phyloP scores from a whole-genome alignment of 805 yeast species.

The Yarrowia bubula region DNA sequence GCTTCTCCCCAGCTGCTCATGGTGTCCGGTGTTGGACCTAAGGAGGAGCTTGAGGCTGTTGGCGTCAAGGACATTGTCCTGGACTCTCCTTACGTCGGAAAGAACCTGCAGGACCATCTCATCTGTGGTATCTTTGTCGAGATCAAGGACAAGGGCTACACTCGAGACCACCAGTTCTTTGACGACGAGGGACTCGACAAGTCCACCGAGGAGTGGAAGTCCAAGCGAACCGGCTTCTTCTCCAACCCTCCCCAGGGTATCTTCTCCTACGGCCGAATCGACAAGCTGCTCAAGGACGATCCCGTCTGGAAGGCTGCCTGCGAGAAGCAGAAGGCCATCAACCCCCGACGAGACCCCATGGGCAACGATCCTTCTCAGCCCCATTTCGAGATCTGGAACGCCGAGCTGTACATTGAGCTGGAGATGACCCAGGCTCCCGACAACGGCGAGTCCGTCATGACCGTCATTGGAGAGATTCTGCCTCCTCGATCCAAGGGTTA shows the following conservation, averaged over 20 bases:
- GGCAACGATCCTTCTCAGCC: constrained; percentile 37
- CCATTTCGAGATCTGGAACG: constrained; percentile 39
- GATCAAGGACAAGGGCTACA: constrained; percentile 15
- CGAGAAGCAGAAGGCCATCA: constrained; percentile 34
- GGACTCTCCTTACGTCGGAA: constrained; percentile 40
- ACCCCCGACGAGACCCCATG: constrained; percentile 38
- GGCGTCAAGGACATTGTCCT: constrained; percentile 35
- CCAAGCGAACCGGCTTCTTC: constrained; percentile 27
- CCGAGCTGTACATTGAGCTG: constrained; percentile 29
- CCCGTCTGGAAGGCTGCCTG: constrained; percentile 27
- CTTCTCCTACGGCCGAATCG: constrained; percentile 28
- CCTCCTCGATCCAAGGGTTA: constrained; percentile 38
- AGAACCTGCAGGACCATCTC: constrained; percentile 40
- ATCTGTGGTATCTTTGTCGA: constrained; percentile 29
- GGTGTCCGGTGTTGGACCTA: constrained; percentile 40
- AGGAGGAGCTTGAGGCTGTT: constrained; percentile 35
- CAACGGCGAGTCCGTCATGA: constrained; percentile 33
- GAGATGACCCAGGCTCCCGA: constrained; percentile 32
- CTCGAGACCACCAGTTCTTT: constrained; percentile 26
- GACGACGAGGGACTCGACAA: constrained; percentile 25
- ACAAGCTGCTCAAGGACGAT: constrained; percentile 35
- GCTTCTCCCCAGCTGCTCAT: constrained; percentile 40
- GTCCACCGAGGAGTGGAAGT: constrained; percentile 27
- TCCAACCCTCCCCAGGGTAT: constrained; percentile 28
- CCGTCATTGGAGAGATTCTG: constrained; percentile 38